phyloP scores from a whole-genome alignment of 805 yeast genomes.

The Groenewaldozyma tartarivorans region DNA sequence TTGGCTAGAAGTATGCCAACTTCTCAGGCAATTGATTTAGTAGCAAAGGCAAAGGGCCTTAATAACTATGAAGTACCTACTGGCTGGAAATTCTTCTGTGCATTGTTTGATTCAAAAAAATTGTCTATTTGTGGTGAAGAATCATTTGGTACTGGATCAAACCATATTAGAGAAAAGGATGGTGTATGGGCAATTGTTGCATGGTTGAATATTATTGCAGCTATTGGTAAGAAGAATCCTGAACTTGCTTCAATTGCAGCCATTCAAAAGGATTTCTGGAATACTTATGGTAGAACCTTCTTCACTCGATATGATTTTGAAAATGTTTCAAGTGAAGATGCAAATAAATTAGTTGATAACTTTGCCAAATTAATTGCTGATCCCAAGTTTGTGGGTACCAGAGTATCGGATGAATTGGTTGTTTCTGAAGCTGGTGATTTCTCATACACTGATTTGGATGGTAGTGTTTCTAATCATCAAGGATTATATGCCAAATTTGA shows the following conservation, averaged over 20 bases:
- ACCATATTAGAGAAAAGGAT: constrained; percentile 95
- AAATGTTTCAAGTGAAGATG: constrained; percentile 67
- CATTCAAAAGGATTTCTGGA: constrained; percentile 83
- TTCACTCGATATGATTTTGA: constrained; percentile 95
- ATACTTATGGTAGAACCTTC: constrained; percentile 89
- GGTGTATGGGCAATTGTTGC: constrained; percentile 97
- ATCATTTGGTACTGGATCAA: constrained; percentile 95
- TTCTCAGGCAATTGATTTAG: constrained; percentile 85
- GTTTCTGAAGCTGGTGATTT: constrained; percentile 80
- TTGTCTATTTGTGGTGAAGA: constrained; percentile 97
- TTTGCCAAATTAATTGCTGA: constrained; percentile 34
- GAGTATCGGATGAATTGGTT: constrained; percentile 39
- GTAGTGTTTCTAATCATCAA: constrained; percentile 78
- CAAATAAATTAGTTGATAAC: constrained; percentile 52
- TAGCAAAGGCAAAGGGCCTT: constrained; percentile 68
- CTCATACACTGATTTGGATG: constrained; percentile 89
- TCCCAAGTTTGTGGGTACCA: constrained; percentile 41
- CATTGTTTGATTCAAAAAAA: constrained; percentile 85
- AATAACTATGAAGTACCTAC: constrained; percentile 92
- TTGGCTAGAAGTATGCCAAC: constrained; percentile 98
- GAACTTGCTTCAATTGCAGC: constrained; percentile 64
- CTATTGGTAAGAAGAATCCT: constrained; percentile 49
- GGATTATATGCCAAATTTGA: constrained; percentile 78
- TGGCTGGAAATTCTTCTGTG: constrained; percentile 98
- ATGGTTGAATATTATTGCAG: constrained; percentile 92